These are phyloP conservation scores for Globisporangium rhizosaccharum DNA, from an alignment of 352 stramenopile species.

Conservation along the genomic window DNA sequence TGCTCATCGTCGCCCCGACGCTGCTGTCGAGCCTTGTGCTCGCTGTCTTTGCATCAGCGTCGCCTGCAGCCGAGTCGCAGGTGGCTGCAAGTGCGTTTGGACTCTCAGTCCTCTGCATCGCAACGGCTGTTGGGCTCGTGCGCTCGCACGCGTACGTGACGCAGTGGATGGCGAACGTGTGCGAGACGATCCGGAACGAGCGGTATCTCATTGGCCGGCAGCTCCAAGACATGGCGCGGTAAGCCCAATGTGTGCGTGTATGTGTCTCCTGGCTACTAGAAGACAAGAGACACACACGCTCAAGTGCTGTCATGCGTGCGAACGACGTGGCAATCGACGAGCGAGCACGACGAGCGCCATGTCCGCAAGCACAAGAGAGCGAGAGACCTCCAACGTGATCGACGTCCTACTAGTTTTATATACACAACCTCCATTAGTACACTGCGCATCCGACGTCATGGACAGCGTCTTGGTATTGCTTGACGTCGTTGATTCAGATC, in stretches of 20 bases:
- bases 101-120: conserved; percentile 39
- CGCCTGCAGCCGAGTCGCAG: conserved; percentile 18
- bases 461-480: too few species aligned
- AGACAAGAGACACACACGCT: too few species aligned
- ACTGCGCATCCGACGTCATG: too few species aligned
- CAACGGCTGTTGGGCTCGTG: conserved; percentile 27
- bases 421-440: too few species aligned
- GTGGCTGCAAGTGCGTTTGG: conserved; percentile 34
- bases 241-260: conserved; percentile 1
- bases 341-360: too few species aligned
- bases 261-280: too few species aligned
- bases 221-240: conserved; percentile 82
- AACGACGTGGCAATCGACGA: too few species aligned
- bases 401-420: too few species aligned
- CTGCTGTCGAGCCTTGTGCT: conserved; percentile 41
- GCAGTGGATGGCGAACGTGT: conserved; percentile 61
- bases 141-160: conserved; percentile 41
- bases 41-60: conserved; percentile 32
- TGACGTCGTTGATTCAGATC: too few species aligned
- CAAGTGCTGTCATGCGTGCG: too few species aligned
- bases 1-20: conserved; percentile 50
- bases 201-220: conserved; percentile 83
- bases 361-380: too few species aligned
- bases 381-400: too few species aligned
- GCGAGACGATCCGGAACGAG: conserved; percentile 85